Conservation (phyloP, 768 basidiomycete species). For the Hygrophoropsis aurantiaca region DNA sequence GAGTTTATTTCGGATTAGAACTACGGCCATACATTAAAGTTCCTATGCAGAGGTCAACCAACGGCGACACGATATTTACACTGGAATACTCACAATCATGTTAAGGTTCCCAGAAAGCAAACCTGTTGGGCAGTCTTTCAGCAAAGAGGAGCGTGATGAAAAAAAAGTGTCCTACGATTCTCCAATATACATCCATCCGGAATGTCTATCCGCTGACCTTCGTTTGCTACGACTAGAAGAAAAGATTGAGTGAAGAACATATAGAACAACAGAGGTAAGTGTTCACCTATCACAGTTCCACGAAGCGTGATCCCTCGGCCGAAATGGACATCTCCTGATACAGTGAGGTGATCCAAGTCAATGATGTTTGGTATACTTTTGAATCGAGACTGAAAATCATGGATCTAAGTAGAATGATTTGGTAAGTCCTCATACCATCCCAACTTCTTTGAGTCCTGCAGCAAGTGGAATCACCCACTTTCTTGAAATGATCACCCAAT, state of each 20-base stretch:
- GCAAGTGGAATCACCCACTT: too few relatives aligned
- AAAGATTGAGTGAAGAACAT: background rate
- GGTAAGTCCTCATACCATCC: slow-evolving; percentile 5
- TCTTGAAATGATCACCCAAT: slow-evolving; percentile 96
- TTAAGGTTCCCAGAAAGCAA: slow-evolving; percentile 83
- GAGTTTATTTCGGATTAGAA: too few relatives aligned
- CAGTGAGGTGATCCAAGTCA: slow-evolving; percentile 93
- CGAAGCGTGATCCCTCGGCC: slow-evolving; percentile 83
- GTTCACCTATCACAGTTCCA: slow-evolving; percentile 81
- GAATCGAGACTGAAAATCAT: slow-evolving; percentile 92
- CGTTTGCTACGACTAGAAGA: slow-evolving; percentile 66
- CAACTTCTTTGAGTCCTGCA: slow-evolving; percentile 97
- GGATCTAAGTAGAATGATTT: slow-evolving; percentile 50
- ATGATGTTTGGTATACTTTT: slow-evolving; percentile 90
- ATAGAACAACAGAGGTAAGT: background rate
- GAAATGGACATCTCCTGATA: slow-evolving; percentile 89
- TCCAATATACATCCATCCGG: slow-evolving; percentile 81
- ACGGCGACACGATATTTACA: background rate
- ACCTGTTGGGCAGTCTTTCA: slow-evolving; percentile 33
- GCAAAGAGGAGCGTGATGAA: background rate
- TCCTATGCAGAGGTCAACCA: slow-evolving; percentile 6
- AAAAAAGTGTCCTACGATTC: slow-evolving; percentile 43
- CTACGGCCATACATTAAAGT: too few relatives aligned
- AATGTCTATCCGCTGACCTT: slow-evolving; percentile 79
- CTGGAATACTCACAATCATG: slow-evolving; percentile 53